Base-by-base conservation (phyloP, 352 stramenopile species). In the Phytophthora pseudosyringae region DNA sequence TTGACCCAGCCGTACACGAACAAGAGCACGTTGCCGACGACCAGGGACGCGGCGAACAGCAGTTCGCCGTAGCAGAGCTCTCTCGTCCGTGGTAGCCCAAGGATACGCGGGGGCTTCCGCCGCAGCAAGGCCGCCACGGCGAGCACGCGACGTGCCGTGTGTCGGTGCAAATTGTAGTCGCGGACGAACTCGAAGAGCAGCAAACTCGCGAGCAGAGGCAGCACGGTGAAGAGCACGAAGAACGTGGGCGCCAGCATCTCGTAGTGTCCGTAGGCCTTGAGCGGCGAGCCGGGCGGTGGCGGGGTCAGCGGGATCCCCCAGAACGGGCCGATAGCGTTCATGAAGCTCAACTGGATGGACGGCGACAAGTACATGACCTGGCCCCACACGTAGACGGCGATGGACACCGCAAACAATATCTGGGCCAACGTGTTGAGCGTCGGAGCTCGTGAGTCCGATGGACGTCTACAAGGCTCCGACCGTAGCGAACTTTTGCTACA, bases 21-120 rank as follows among this genome's bases (percentile, higher is more conserved):
- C 35, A 90, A 57, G 26, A 74, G 40, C 11, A 84, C 28, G 45
- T 93, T 93, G 56, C 84, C 81, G 25, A 71, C 57, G 9, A 85
- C 4, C 18, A 87, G 41, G 12, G 74, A 53, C 15, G 43, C 15
- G 18, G 90, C 53, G 58, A 90, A 89, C 8, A 88, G 62, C n/a
- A 88, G 56, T 52, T 93, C 84, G n/a, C 84, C 84, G 28, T 80
- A 78, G 65, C 80, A 87, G 51, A 82, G 86, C 0, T 59, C 52
- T 28, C 41, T 64, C 12, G 71, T 11, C 64, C 61, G 67, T 2
- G 49, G 15, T 3, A 43, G 12, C 1, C 59, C 59, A 28, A 44
- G 29, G 47, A 69, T 41, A 15, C 49, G 66, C 13, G 60, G 63
- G 50, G 80, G 71, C 53, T 84, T 85, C 28, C 78, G 78, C 39